A percentile compares a stretch with the other conserved stretches of the same genome.
Evolutionary conservation across 345 rosid species (phyloP).

Genomic region (Crucihimalaya himalaica): DNA sequence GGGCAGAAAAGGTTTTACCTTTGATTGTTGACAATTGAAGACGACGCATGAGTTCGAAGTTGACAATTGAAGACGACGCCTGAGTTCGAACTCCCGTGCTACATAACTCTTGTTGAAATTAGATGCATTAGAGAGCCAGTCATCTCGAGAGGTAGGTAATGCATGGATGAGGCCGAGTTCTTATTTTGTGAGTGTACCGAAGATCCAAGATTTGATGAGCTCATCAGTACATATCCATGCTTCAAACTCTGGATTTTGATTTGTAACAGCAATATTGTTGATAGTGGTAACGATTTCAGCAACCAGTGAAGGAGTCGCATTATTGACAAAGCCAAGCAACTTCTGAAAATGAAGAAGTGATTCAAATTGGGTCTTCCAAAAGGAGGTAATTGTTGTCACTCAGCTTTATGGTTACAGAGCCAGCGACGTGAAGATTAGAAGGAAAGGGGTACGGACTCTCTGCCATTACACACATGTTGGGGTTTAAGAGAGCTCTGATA

Average conservation of each 20-base stretch:
- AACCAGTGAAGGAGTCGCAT: no score
- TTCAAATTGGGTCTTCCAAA: background rate
- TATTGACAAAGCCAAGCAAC: no score
- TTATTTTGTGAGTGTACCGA: background rate
- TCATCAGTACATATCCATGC: background rate
- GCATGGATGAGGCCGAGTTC: background rate
- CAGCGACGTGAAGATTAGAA: background rate
- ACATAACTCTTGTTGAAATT: background rate
- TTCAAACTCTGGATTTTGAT: background rate
- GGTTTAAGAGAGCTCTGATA: background rate
- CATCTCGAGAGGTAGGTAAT: accelerated
- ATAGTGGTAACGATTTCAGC: accelerated
- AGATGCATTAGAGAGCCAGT: background rate
- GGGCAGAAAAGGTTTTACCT: no score
- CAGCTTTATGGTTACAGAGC: background rate
- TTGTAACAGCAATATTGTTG: background rate
- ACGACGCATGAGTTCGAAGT: no score
- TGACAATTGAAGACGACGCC: no score
- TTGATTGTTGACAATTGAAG: no score
- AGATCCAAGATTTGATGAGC: background rate
- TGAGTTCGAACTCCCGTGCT: background rate
- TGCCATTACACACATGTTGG: background rate
- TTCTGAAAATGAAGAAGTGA: background rate
- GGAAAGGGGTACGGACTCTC: background rate
- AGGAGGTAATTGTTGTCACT: background rate